Evolutionary conservation across 768 basidiomycete genomes (phyloP).

Genomic region (Amanita jacksonii): DNA sequence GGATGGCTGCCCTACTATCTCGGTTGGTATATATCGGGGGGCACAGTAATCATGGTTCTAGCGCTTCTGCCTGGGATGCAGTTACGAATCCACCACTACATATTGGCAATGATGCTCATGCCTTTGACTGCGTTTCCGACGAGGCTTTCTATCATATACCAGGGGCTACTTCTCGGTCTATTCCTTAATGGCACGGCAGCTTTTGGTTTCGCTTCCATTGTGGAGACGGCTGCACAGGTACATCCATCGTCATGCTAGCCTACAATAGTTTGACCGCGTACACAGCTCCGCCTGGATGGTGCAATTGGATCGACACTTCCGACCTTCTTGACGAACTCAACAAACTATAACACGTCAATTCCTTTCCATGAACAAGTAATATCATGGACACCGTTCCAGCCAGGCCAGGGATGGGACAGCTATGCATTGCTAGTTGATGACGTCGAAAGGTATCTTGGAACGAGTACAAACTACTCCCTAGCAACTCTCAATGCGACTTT

Average conservation of each 20-base stretch:
- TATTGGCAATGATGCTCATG: conserved; percentile 63
- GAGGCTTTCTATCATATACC: conserved; percentile 67
- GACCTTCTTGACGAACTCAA: conserved; percentile 65
- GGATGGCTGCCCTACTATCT: conserved; percentile 76
- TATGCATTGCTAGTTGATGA: conserved; percentile 80
- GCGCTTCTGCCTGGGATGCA: conserved; percentile 59
- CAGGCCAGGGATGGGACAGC: conserved; percentile 54
- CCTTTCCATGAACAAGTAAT: conserved; percentile 47
- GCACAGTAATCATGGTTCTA: conserved; percentile 54
- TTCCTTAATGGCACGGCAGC: conserved; percentile 74
- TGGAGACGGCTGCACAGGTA: conserved; percentile 68
- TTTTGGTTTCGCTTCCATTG: conserved; percentile 71
- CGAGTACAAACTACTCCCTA: conserved; percentile 63
- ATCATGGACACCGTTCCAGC: conserved; percentile 42
- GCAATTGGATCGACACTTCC: conserved; percentile 62
- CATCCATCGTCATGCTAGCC: conserved; percentile 14
- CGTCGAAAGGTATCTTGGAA: conserved; percentile 69
- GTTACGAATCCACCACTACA: conserved; percentile 76
- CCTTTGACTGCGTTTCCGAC: conserved; percentile 80
- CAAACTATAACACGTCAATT: conserved; percentile 47
- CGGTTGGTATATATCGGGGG: conserved; percentile 64
- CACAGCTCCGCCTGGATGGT: conserved; percentile 65
- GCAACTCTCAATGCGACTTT: conserved; percentile 46
- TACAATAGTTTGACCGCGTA: conserved; percentile 3
- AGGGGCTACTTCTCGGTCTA: conserved; percentile 75